Base-by-base conservation (phyloP, 495 filamentous ascomycete genomes). In the Stereocaulon alpinum region DNA sequence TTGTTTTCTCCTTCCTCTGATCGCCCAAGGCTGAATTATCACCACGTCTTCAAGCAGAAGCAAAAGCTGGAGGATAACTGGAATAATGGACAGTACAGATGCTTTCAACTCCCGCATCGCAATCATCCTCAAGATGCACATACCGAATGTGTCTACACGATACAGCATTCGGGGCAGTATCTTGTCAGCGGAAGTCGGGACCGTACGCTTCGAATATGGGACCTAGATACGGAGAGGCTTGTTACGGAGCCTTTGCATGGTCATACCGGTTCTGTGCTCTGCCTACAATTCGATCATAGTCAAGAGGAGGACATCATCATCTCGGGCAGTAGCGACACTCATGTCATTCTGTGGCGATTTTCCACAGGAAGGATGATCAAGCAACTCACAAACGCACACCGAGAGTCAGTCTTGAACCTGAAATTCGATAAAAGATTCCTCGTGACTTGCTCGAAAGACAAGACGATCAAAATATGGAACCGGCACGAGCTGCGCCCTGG, bases 371-470 rank as follows among this genome's bases (percentile, higher is more conserved):
- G 88, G 63, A 79, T 85, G 51, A 71, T 97, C 18, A 84, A 89
- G 64, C 80, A 81, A 53, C 80, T 97, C 7, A 68, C 72, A 6
- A 73, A 80, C 32, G 94, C 94, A 0, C 93, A 99, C 67, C 71
- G 76, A 18, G 92, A 99, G 70, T 92, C 91, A 0, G 89, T 99
- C 2, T 73, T 99, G n/a, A 97, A 97, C 67, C 83, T 99, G 52
- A 83, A 87, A 63, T 99, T 97, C 68, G 90, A 96, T 64, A 82
- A 89, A 61, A 82, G 87, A 6, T 94, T 89, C 63, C 77, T 99
- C 22, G 88, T 97, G 9, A 99, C 93, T 1, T 96, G 93, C 69
- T 96, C 91, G 55, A 99, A 97, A 67, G 93, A 99, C 70, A 91
- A 91, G 66, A 84, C 86, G 0, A 93, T 99, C 72, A 96, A 95